Evolutionary conservation across 257 asterid genomes (phyloP).

Genomic region (Jacaranda copaia): DNA sequence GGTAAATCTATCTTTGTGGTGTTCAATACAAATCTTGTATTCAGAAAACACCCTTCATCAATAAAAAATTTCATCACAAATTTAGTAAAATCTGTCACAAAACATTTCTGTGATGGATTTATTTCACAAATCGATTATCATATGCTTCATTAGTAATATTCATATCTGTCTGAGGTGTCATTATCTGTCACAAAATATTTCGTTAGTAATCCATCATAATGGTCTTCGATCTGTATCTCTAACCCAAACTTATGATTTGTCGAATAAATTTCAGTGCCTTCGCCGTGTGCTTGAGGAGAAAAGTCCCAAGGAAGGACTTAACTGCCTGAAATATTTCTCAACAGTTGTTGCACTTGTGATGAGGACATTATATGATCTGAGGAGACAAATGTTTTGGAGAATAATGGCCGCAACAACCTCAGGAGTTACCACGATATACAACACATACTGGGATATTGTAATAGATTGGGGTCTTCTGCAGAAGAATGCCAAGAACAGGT

Average conservation of each 20-base stretch:
- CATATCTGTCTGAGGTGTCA: too few relatives aligned
- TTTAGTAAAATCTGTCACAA: too few relatives aligned
- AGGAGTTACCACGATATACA: conserved; percentile 61
- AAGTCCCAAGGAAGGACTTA: conserved; percentile 54
- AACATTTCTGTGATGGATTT: too few relatives aligned
- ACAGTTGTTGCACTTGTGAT: conserved; percentile 66
- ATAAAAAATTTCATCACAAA: too few relatives aligned
- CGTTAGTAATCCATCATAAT: too few relatives aligned
- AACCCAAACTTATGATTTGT: neutral
- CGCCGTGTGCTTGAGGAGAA: conserved; percentile 67
- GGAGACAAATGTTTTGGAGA: conserved; percentile 45
- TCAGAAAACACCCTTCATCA: too few relatives aligned
- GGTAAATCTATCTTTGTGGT: conserved; percentile 39
- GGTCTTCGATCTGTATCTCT: too few relatives aligned
- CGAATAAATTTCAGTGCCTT: conserved; percentile 54
- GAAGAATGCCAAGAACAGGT: conserved; percentile 60
- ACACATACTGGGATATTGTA: conserved; percentile 83
- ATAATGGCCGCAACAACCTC: conserved; percentile 63
- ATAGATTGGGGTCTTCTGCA: conserved; percentile 77
- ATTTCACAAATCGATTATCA: too few relatives aligned
- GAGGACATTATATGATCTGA: conserved; percentile 53
- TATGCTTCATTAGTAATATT: too few relatives aligned
- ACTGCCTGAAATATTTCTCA: conserved; percentile 68
- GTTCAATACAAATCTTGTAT: neutral
- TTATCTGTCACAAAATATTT: too few relatives aligned